A percentile compares a stretch with the other conserved stretches of the same genome.
Evolutionary conservation across 106 monocot species (phyloP).

Genomic region (Posidonia australis): DNA sequence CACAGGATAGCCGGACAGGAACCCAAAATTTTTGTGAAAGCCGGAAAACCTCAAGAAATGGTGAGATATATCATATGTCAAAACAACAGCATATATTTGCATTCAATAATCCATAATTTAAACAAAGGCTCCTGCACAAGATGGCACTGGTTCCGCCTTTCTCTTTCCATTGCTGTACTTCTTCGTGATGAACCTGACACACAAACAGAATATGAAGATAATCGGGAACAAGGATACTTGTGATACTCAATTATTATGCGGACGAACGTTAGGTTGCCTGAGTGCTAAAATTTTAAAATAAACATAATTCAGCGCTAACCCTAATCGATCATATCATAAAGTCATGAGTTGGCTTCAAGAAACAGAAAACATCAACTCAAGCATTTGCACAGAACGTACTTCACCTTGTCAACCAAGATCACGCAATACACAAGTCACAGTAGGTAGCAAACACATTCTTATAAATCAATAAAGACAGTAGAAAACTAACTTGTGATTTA

Average conservation of each 20-base stretch:
- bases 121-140: conserved; percentile 29
- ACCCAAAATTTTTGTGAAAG: too few relatives aligned
- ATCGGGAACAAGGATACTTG: background rate
- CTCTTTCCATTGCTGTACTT: conserved; percentile 68
- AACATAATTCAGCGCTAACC: too few relatives aligned
- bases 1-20: too few relatives aligned
- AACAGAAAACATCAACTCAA: too few relatives aligned
- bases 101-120: background rate
- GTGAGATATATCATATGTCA: too few relatives aligned
- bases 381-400: too few relatives aligned
- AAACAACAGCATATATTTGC: background rate
- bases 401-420: too few relatives aligned
- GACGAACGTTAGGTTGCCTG: background rate
- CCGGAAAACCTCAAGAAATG: too few relatives aligned
- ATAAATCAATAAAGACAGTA: background rate
- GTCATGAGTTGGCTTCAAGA: too few relatives aligned
- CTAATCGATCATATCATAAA: too few relatives aligned
- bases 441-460: background rate
- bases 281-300: too few relatives aligned
- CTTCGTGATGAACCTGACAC: conserved; percentile 84
- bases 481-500: conserved; percentile 1
- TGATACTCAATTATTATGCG: background rate
- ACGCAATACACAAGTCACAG: too few relatives aligned
- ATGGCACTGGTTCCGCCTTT: conserved; percentile 35
- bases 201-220: background rate